phyloP scores from a whole-genome alignment of 1,139 yeast species.

The Pneumocystis carinii region DNA sequence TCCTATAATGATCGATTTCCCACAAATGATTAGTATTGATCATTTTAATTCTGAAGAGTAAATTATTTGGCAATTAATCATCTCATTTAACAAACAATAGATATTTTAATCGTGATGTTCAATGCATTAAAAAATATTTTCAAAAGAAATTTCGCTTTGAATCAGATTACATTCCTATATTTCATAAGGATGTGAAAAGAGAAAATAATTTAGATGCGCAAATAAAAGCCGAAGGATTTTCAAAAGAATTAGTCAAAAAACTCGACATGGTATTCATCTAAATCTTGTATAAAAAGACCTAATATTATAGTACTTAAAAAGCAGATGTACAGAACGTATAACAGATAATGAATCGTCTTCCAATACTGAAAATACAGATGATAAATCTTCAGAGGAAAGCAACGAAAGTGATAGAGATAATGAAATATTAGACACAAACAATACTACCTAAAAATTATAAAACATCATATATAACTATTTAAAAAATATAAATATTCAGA shows the following conservation, averaged over 20 bases:
- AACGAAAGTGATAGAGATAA: not conserved
- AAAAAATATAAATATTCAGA: not conserved
- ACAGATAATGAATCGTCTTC: not conserved
- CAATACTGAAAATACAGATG: not conserved
- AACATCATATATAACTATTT: not conserved
- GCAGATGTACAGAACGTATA: not conserved
- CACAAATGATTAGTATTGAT: slow-evolving; percentile 89
- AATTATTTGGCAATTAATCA: not conserved
- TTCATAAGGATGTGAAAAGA: slow-evolving; percentile 52
- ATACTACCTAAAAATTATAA: not conserved
- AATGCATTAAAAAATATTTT: slow-evolving; percentile 73
- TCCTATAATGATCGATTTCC: slow-evolving; percentile 89
- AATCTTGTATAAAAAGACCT: not conserved
- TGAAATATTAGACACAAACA: not conserved
- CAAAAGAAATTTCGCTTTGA: slow-evolving; percentile 59
- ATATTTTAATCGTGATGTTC: slow-evolving; percentile 76
- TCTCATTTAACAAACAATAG: not conserved
- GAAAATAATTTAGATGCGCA: slow-evolving; percentile 57
- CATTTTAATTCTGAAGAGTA: slow-evolving; percentile 78
- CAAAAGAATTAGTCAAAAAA: slow-evolving; percentile 56
- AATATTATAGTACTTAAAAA: not conserved
- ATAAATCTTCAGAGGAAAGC: not conserved
- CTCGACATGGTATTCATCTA: slow-evolving; percentile 32
- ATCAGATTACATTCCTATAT: slow-evolving; percentile 70
- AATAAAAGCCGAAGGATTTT: slow-evolving; percentile 84